A percentile compares a stretch with the other conserved stretches of the same genome.
These are phyloP conservation scores for Aureobasidium sp. DNA, from an alignment of 2,329 filamentous ascomycete genomes.

Conservation along the genomic window DNA sequence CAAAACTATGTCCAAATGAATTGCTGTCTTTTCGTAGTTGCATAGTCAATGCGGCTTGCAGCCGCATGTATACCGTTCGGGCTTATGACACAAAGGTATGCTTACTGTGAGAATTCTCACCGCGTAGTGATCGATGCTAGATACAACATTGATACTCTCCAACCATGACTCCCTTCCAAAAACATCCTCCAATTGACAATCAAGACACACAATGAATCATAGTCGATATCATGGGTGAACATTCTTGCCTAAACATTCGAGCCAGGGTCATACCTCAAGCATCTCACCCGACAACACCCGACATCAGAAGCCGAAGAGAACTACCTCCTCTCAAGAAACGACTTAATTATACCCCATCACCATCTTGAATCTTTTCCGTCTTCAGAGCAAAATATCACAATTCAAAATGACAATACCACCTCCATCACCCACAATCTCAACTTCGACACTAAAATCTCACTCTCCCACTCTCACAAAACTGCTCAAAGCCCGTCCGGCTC, in stretches of 20 bases:
- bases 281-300: background rate
- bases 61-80: no score
- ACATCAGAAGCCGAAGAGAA: background rate
- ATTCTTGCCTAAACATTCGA: background rate
- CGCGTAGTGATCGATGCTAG: no score
- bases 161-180: no score
- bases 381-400: background rate
- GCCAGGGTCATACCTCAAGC: background rate
- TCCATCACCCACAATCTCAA: background rate
- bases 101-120: no score
- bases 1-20: background rate
- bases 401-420: background rate
- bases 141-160: no score
- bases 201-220: background rate
- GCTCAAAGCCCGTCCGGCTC: slow-evolving; percentile 10
- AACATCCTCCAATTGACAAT: no score
- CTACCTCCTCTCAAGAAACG: background rate
- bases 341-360: no score
- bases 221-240: no score
- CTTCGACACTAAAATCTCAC: background rate
- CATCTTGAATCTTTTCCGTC: no score
- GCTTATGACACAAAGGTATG: no score
- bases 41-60: no score
- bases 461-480: slow-evolving; percentile 12
- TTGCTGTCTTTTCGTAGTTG: background rate